Base-by-base conservation (phyloP, 2,329 filamentous ascomycete genomes). In the Xylaria sp. region DNA sequence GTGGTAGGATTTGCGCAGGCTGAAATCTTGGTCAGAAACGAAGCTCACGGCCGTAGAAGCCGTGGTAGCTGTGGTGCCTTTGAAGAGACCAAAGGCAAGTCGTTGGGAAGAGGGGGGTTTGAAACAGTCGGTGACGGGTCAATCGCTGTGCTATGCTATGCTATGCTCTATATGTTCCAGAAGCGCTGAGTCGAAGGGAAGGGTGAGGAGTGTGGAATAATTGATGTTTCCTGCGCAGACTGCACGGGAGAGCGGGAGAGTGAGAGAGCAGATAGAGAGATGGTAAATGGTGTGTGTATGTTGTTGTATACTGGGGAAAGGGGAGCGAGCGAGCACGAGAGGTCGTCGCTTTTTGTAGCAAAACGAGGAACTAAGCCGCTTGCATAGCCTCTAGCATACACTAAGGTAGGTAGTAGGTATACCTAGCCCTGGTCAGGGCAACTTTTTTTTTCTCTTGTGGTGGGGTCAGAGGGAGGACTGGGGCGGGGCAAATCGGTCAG, bases 1-100 rank as follows among this genome's bases (percentile, higher is more conserved):
- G 83, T 90, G 87, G 74, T 87, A 85, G 76, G 86, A 85, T 81
- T 88, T 86, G 80, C 86, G 84, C 81, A 88, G 83, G 83, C 87
- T 87, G 87, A 89, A 91, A 90, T 91, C 86, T 89, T 90, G 87
- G 82, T 90, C 87, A 84, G 86, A 87, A 80, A 89, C 84, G 80
- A 88, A 83, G 78, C 79, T 83, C 73, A 87, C 87, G 88, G 88
- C 88, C 83, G 78, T 80, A 78, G 82, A 83, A 90, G 88, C 89
- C 89, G 89, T 91, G 80, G 78, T 90, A 81, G 74, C 77, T 73
- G 74, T 66, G 78, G 79, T 85, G 88, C 88, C 88, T 90, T 91
- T 91, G 87, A 86, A 73, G 25, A 82, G 87, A 90, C 87, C 88
- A 91, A 91, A 90, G 88, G 88, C 88, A 80, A 82, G 75, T 77